phyloP scores from a whole-genome alignment of 192 early-diverging fungal species.

The Coemansia asiatica region DNA sequence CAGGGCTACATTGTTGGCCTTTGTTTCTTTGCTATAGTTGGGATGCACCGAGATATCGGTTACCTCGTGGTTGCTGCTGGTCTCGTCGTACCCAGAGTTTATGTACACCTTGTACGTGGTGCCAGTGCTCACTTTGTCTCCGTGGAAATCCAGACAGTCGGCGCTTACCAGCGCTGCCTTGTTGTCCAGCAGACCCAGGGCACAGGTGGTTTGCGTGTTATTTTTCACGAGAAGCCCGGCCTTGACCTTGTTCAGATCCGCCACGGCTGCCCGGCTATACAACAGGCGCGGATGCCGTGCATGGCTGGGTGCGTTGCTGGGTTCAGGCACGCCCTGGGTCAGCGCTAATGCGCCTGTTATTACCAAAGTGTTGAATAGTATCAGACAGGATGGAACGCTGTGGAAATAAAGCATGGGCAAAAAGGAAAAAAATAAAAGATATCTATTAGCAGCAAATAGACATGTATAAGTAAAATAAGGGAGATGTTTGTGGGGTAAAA shows the following conservation, averaged over 20 bases:
- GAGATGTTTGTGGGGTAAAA: too few species aligned
- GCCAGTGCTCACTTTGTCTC: slow-evolving; percentile 3
- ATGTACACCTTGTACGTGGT: slow-evolving; percentile 16
- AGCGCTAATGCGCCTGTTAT: neutral
- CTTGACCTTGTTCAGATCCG: slow-evolving; percentile 12
- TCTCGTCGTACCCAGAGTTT: slow-evolving; percentile 2
- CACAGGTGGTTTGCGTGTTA: slow-evolving; percentile 25
- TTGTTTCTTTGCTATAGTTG: slow-evolving; percentile 11
- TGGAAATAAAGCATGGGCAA: too few species aligned
- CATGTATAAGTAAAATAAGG: too few species aligned
- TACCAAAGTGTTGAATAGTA: neutral
- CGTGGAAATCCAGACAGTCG: slow-evolving; percentile 23
- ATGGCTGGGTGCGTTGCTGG: too few species aligned
- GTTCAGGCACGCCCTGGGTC: too few species aligned
- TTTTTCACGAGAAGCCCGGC: slow-evolving; percentile 24
- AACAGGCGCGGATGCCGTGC: neutral
- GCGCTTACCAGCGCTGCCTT: slow-evolving; percentile 23
- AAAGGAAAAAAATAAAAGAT: too few species aligned
- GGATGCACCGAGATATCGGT: slow-evolving; percentile 29
- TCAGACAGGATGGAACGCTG: too few species aligned
- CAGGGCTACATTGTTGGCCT: slow-evolving; percentile 37
- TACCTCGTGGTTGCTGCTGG: neutral
- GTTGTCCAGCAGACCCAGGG: slow-evolving; percentile 26
- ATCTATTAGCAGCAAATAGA: too few species aligned
- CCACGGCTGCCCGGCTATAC: neutral